Evolutionary conservation across 352 stramenopile genomes (phyloP), one percentile per base, ranked within the genome.

Genomic region (Phytophthora hybrid): DNA sequence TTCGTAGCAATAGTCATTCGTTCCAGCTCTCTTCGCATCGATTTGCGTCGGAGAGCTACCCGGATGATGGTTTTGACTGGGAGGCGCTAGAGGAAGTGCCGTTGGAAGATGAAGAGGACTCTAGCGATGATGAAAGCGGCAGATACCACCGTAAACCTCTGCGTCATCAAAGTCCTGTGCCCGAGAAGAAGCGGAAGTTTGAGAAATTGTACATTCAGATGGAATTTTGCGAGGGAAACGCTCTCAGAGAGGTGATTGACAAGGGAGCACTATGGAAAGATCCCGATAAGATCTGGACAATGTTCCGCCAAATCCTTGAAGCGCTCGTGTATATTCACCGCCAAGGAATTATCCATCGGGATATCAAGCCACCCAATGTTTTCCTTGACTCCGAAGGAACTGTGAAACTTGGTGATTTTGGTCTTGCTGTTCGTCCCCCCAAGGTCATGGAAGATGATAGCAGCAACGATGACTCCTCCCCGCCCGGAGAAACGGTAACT

Each of bases 271-370:
- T 98, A 29, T 94, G 79, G 63, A 83, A 91, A 76, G 81, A 95
- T n/a, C 79, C 85, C 2, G 88, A 96, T 65, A 95, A 97, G 66
- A 95, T 98, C 32, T 99, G 95, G 96, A 97, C 92, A 37, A 87
- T 98, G 51, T 93, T 98, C 46, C 93, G 95, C 6, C 96, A 99
- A 75, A 98, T 99, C 37, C 76, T 99, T 14, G 96, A 99, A 76
- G 97, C 95, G 16, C 89, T 99, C 26, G 85, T 88, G 39, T 99
- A 99, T 71, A 98, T 99, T 51, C 97, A 99, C 74, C 81, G 86
- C 3, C 88, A 97, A 65, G 91, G 91, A 11, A 95, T 98, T 63
- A 98, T 99, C 73, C 94, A 98, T 81, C 89, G 93, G 23, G 94
- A 98, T 66, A 95, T 97, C 60, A 97, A 97, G 65, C 95, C 95